phyloP scores from a whole-genome alignment of 805 yeast species.

The Metahyphopichia silvanorum region DNA sequence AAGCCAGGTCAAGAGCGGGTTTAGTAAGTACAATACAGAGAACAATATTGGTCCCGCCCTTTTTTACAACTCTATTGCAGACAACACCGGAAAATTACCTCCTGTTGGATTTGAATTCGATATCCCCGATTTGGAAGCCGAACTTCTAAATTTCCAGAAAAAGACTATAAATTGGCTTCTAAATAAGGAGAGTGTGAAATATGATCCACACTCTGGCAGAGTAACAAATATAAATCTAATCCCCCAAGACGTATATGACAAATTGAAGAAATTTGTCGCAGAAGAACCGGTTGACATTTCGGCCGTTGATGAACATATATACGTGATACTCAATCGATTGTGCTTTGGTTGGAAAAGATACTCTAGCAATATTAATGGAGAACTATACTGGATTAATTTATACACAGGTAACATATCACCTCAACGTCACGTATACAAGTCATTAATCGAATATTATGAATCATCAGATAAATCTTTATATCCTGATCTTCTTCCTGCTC shows the following conservation, averaged over 20 bases:
- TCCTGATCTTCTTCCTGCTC: slow-evolving; percentile 39
- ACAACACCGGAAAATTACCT: slow-evolving; percentile 33
- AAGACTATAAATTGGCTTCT: slow-evolving; percentile 58
- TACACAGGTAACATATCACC: slow-evolving; percentile 48
- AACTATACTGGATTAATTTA: slow-evolving; percentile 44
- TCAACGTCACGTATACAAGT: slow-evolving; percentile 22
- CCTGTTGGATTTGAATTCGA: slow-evolving; percentile 17
- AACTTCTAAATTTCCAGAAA: slow-evolving; percentile 48
- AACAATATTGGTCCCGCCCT: slow-evolving; percentile 5
- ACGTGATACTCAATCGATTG: slow-evolving; percentile 33
- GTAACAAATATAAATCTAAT: background rate
- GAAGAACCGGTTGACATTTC: slow-evolving; percentile 4
- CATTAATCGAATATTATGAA: slow-evolving; percentile 22
- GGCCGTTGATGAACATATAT: slow-evolving; percentile 18
- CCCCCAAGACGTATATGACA: background rate
- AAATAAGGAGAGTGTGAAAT: slow-evolving; percentile 43
- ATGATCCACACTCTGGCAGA: slow-evolving; percentile 16
- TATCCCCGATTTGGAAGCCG: slow-evolving; percentile 43
- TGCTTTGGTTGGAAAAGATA: slow-evolving; percentile 53
- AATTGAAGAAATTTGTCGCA: background rate
- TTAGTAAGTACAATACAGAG: slow-evolving; percentile 2
- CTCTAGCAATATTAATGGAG: slow-evolving; percentile 2
- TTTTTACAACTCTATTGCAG: slow-evolving; percentile 51
- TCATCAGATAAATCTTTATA: slow-evolving; percentile 14
- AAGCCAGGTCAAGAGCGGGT: no score